A percentile compares a stretch with the other conserved stretches of the same genome.
These are phyloP conservation scores for Septoria linicola DNA, from an alignment of 2,329 filamentous ascomycete genomes.

Conservation along the genomic window DNA sequence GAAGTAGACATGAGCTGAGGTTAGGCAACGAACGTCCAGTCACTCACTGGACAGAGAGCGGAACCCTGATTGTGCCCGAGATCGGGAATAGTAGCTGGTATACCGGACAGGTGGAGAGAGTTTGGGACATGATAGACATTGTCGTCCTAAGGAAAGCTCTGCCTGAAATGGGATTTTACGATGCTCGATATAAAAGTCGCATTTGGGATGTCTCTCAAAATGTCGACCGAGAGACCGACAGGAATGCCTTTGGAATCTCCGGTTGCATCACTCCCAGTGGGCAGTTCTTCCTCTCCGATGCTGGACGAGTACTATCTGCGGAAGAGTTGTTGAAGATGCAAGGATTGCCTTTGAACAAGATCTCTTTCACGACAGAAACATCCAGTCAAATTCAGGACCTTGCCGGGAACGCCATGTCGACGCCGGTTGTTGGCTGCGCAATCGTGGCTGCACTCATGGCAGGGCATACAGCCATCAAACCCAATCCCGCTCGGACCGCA, in stretches of 20 bases:
- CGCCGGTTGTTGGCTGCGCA: constrained; percentile 66
- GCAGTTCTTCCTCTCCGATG: constrained; percentile 59
- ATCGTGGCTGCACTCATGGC: constrained; percentile 60
- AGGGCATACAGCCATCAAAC: constrained; percentile 25
- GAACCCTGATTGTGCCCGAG: constrained; percentile 55
- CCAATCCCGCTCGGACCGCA: not conserved
- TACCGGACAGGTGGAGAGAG: constrained; percentile 55
- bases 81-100: constrained; percentile 56
- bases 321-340: constrained; percentile 65
- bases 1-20: constrained; percentile 50
- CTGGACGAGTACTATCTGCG: constrained; percentile 61
- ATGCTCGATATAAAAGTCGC: constrained; percentile 58
- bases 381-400: constrained; percentile 62
- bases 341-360: constrained; percentile 62
- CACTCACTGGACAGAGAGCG: constrained; percentile 59
- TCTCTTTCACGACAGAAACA: constrained; percentile 64
- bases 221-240: constrained; percentile 59
- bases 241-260: constrained; percentile 55
- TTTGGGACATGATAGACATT: constrained; percentile 66
- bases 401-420: constrained; percentile 78
- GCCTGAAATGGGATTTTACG: constrained; percentile 46
- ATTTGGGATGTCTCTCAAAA: constrained; percentile 71
- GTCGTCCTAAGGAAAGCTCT: constrained; percentile 51
- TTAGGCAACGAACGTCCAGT: constrained; percentile 59
- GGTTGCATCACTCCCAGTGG: constrained; percentile 69